Base-by-base conservation (phyloP, 2,329 filamentous ascomycete genomes). In the Sporothrix euskadiensis region DNA sequence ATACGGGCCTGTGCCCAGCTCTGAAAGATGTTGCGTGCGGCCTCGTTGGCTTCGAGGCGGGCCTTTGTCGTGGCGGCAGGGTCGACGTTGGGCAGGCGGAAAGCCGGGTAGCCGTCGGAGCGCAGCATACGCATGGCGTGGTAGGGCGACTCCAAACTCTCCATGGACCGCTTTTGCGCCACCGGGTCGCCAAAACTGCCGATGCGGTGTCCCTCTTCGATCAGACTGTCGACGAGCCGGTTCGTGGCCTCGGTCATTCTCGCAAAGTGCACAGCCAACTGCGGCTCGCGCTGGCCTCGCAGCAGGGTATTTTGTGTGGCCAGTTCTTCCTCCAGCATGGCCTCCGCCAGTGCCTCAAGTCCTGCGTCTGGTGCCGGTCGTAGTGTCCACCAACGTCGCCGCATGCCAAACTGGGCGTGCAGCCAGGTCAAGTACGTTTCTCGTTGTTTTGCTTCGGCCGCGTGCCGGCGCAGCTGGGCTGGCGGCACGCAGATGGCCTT, bases 51-150 rank as follows among this genome's bases (percentile, higher is more conserved):
- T 7, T 75, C 71, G 4, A 75, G 59, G 6, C 80, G 78, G 14
- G 76, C 76, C 10, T 72, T 30, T 1, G 57, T 54, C 8, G 80
- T 75, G 7, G 52, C 75, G 0, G 12, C 35, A 0, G 71, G 74
- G 63, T 80, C 76, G 19, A 78, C 39, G 1, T 72, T 47, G 0
- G 80, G 77, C 57, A 79, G 76, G 5, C 68, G 75, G 72, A 81
- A 82, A 32, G 73, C 66, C 3, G 81, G 81, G 74, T 81, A 81
- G 63, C 81, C 81, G 2, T 81, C 80, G 3, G 78, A 80, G 19
- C 79, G 76, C 56, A 82, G 75, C 78, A 82, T 72, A 4, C 78
- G 77, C 9, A 82, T 79, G n/a, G 77, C 77, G 19, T 76, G 79
- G 75, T 74, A 77, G 0, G 79, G 77, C 30, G 81, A 82, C 41